Conservation (phyloP, 2,329 filamentous ascomycete species). For the Graphilbum fragrans region DNA sequence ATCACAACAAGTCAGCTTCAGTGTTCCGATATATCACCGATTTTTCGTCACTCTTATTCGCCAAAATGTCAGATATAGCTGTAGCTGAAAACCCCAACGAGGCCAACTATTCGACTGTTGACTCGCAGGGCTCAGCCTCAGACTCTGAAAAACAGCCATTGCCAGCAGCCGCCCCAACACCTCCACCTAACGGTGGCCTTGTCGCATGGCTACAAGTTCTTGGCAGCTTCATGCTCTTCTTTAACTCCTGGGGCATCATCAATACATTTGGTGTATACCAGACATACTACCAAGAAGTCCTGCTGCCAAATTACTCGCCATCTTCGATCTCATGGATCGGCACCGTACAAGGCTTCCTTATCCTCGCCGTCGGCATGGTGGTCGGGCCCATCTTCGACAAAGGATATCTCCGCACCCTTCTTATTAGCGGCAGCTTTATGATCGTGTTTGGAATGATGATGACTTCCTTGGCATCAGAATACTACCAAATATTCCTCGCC, state of each 20-base stretch:
- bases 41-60: too few species aligned
- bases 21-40: too few species aligned
- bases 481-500: conserved; percentile 28
- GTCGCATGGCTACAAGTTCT: conserved; percentile 4
- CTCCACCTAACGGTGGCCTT: conserved; percentile 3
- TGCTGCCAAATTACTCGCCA: conserved; percentile 16
- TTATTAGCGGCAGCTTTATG: conserved; percentile 27
- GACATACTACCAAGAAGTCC: conserved; percentile 32
- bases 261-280: conserved; percentile 41
- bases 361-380: conserved; percentile 27
- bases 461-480: conserved; percentile 20
- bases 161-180: background rate
- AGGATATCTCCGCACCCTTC: conserved; percentile 27
- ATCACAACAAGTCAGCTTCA: too few species aligned
- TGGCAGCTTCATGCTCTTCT: conserved; percentile 33
- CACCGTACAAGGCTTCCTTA: conserved; percentile 31
- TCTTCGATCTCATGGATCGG: conserved; percentile 32
- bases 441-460: conserved; percentile 35
- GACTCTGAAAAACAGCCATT: too few species aligned
- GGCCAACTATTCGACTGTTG: too few species aligned
- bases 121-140: too few species aligned
- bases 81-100: too few species aligned
- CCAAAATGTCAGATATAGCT: too few species aligned
- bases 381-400: conserved; percentile 33
- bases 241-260: conserved; percentile 38